A percentile compares a stretch with the other conserved stretches of the same genome.
These are phyloP conservation scores for Ganoderma lucidum DNA, from an alignment of 1,284 basidiomycete species.

Conservation along the genomic window DNA sequence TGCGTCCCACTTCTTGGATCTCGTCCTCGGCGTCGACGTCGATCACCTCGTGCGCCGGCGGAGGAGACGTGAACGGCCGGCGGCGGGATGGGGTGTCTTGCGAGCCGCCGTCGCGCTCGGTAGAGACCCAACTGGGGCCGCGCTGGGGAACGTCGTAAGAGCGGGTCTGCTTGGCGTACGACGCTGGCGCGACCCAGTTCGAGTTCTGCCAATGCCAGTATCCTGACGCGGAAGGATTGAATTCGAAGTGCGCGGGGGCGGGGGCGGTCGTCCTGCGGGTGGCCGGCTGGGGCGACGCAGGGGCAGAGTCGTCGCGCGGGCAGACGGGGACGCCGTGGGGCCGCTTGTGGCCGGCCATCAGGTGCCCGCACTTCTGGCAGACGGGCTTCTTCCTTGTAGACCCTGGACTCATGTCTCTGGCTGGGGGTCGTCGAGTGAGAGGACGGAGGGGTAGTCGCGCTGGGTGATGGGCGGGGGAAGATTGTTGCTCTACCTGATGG, in stretches of 20 bases:
- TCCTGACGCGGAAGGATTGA: slow-evolving; percentile 21
- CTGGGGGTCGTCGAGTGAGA: slow-evolving; percentile 11
- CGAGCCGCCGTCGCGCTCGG: slow-evolving; percentile 36
- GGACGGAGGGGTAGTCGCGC: not conserved
- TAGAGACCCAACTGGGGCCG: slow-evolving; percentile 34
- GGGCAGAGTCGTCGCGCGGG: slow-evolving; percentile 30
- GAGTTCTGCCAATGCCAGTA: slow-evolving; percentile 36
- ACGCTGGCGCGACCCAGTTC: slow-evolving; percentile 35
- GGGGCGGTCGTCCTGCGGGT: not conserved
- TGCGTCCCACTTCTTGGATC: not conserved
- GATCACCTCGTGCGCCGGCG: slow-evolving; percentile 12
- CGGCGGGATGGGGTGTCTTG: slow-evolving; percentile 15
- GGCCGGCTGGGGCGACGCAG: slow-evolving; percentile 7
- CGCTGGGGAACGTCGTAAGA: slow-evolving; percentile 16
- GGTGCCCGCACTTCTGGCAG: slow-evolving; percentile 41
- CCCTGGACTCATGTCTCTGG: slow-evolving; percentile 21
- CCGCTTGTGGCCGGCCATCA: slow-evolving; percentile 44
- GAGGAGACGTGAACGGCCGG: not conserved
- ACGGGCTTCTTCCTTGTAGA: slow-evolving; percentile 38
- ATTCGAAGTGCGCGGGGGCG: slow-evolving; percentile 19
- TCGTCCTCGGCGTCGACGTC: slow-evolving; percentile 22
- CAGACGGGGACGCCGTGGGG: slow-evolving; percentile 39
- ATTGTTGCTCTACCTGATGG: slow-evolving; percentile 19
- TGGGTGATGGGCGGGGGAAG: not conserved
- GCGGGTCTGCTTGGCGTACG: slow-evolving; percentile 19